Base-by-base conservation (phyloP, 257 asterid genomes). In the Marsdenia floribunda region DNA sequence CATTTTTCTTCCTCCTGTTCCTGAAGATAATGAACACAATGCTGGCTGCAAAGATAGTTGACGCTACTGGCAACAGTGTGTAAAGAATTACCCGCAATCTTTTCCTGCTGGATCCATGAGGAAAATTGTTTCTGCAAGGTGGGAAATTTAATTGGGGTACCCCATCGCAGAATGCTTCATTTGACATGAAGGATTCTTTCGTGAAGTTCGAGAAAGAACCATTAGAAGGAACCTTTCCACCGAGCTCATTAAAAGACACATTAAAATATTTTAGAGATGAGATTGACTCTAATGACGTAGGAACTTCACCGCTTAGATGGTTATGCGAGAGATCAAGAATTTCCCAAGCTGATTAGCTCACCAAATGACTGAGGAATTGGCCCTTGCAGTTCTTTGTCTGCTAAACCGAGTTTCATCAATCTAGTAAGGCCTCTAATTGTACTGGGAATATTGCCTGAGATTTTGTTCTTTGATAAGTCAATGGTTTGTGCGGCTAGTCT, bases 121-220 rank as follows among this genome's bases (percentile, higher is more conserved):
- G 50, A 5, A 64, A 49, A 42, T 74, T 0, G 21, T 18, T n/a
- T 5, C 12, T 0, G n/a, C 72, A 74, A 11, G 52, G 64, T 29
- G 64, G 53, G 26, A 74, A 49, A 10, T 50, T 19, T 16, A 74
- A 50, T 2, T 33, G 35, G 4, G 53, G 72, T 33, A 72, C 11
- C 21, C 72, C 78, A 5, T 63, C 78, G 38, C 72, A 74, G 3
- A 74, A 50, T 19, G 72, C 72, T 26, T 33, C 54, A 64, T 63
- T 74, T 12, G 72, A 50, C 49, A 7, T 44, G 40, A 49, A 33
- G 49, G 49, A 44, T 44, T 44, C 49, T 18, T 4, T 10, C 0
- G 63, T 74, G 53, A 74, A 47, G 19, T 49, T 74, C 35, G 15
- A 0, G 24, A 74, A 74, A 1, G 72, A 64, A 33, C 77, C 77